Base-by-base conservation (phyloP, 73 alveolate species). In the Blepharisma stoltei region DNA sequence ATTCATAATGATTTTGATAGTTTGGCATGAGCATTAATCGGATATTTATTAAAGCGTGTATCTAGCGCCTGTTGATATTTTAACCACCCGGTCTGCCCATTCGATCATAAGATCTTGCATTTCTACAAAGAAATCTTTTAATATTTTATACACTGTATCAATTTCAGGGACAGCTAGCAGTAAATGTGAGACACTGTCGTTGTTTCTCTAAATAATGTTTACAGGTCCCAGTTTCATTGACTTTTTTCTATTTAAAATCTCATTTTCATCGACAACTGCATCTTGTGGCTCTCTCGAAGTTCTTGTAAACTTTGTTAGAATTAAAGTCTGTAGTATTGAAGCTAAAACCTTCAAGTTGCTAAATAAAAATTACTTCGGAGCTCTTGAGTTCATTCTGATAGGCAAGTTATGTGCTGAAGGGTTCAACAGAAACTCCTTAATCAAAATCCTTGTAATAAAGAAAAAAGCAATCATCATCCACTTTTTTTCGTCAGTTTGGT, bases 401-500 rank as follows among this genome's bases (percentile, higher is more conserved):
- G 73, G 73, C 49, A 60, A 20, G 38, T 60, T n/a, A 25, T 60
- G 14, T 25, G 0, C 5, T 60, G 37, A 1, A 60, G 88, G 82
- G 48, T 71, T 32, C 8, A 80, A 23, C 0, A 80, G 69, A 6
- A 80, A 18, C 67, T 71, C 23, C 11, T 43, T 60, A 6, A 80
- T 76, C 6, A 80, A 54, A 25, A 80, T 71, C 38, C 79, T 69
- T 4, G 88, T 75, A 6, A 80, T 52, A 11, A 80, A 8, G 68
- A 80, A 80, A 47, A 75, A 80, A 14, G 79, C 82, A 14, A 80
- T 67, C 43, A 80, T 48, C 79, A 80, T n/a, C 18, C 44, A 46
- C 44, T 71, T 14, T 43, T 54, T 7, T 21, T 71, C 82, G 3
- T 14, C 37, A 18, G 55, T 38, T 54, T 32, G 48, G 21, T 80